A percentile compares a stretch with the other conserved stretches of the same genome.
Evolutionary conservation across 768 basidiomycete species (phyloP).

Genomic region (Xanthoconium purpureum): DNA sequence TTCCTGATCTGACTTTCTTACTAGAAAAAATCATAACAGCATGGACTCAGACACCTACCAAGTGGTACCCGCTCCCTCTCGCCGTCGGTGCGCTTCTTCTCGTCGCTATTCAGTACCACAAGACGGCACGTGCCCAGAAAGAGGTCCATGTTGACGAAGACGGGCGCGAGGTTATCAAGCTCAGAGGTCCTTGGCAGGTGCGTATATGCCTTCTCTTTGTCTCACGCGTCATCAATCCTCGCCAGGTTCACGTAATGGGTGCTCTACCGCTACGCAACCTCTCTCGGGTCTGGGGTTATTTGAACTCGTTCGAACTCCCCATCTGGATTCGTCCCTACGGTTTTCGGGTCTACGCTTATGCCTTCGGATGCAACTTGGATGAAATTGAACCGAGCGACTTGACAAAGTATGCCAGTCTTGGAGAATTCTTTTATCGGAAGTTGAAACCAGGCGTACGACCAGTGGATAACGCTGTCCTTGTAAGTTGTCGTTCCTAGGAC

Average conservation of each 20-base stretch:
- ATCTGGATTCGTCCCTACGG: conserved; percentile 94
- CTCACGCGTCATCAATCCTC: neutral
- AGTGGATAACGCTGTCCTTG: conserved; percentile 71
- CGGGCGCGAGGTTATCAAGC: conserved; percentile 73
- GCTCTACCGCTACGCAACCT: conserved; percentile 92
- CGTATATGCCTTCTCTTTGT: conserved; percentile 18
- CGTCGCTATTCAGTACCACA: conserved; percentile 71
- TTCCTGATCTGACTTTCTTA: conserved; percentile 3
- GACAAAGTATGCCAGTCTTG: conserved; percentile 77
- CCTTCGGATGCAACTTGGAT: conserved; percentile 93
- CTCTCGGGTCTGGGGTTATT: conserved; percentile 95
- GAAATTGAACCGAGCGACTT: conserved; percentile 84
- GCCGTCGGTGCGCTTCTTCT: conserved; percentile 89
- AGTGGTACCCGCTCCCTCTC: conserved; percentile 93
- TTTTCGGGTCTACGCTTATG: conserved; percentile 75
- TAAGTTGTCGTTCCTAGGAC: conserved; percentile 31
- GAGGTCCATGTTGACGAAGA: conserved; percentile 81
- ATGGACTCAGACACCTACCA: conserved; percentile 85
- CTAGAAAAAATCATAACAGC: conserved; percentile 69
- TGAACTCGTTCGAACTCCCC: conserved; percentile 91
- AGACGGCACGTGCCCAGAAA: conserved; percentile 44
- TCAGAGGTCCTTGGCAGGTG: conserved; percentile 94
- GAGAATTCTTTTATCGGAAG: conserved; percentile 92
- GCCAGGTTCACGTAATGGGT: conserved; percentile 91
- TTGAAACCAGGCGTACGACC: conserved; percentile 81